A percentile compares a stretch with the other conserved stretches of the same genome.
Conservation (phyloP, 768 basidiomycete genomes). For the Candolleomyces eurysporus region DNA sequence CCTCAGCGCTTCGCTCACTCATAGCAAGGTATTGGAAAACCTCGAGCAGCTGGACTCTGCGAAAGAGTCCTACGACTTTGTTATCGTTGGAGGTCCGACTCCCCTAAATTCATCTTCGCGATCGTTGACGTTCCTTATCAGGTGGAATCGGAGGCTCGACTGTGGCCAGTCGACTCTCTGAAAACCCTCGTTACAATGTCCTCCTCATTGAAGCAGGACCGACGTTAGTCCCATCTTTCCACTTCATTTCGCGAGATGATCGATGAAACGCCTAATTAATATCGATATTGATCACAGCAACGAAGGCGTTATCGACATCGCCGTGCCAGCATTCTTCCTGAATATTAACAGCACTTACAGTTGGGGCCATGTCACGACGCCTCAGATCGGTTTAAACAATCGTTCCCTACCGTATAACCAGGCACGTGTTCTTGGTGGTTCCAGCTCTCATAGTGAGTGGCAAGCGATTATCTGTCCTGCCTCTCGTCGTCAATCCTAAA, state of each 20-base stretch:
- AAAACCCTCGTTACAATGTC: slow-evolving; percentile 1
- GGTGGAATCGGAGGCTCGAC: slow-evolving; percentile 9
- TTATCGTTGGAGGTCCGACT: slow-evolving; percentile 7
- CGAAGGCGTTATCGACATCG: not conserved
- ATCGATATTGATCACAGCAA: not conserved
- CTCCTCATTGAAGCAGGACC: slow-evolving; percentile 14
- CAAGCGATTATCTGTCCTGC: not conserved
- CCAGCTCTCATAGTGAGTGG: slow-evolving; percentile 22
- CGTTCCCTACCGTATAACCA: slow-evolving; percentile 18
- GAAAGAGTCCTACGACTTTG: slow-evolving; percentile 2
- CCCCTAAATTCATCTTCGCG: not conserved
- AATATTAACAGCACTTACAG: not conserved
- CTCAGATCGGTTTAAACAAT: slow-evolving; percentile 20
- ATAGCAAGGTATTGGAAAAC: not conserved
- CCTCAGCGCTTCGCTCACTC: not conserved
- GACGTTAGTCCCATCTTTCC: slow-evolving; percentile 9
- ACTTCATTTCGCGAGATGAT: not conserved
- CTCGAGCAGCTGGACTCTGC: not conserved
- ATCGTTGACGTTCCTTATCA: not conserved
- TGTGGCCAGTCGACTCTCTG: slow-evolving; percentile 10
- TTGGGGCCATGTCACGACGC: slow-evolving; percentile 10
- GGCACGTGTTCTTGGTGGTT: slow-evolving; percentile 26
- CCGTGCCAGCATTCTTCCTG: not conserved
- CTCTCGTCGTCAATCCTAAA: not conserved
- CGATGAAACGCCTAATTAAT: not conserved